phyloP scores from a whole-genome alignment of 106 monocot genomes.

The Allium cepa region DNA sequence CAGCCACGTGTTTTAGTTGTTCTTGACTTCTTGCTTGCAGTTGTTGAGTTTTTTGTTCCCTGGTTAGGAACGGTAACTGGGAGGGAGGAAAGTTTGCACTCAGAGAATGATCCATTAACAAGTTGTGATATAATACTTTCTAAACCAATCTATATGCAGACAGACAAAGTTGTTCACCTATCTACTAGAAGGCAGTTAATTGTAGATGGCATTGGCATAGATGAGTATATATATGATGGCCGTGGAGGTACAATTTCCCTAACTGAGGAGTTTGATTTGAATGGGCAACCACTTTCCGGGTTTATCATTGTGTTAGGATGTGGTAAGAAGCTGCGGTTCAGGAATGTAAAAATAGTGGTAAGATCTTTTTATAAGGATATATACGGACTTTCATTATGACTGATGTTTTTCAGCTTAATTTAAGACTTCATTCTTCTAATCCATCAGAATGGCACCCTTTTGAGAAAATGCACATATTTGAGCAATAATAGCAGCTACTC shows the following conservation, averaged over 20 bases:
- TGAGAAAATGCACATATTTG: conserved; percentile 75
- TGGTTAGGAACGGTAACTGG: conserved; percentile 66
- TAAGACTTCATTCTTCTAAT: neutral
- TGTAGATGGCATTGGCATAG: conserved; percentile 59
- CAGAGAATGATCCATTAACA: conserved; percentile 76
- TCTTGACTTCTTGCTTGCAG: conserved; percentile 86
- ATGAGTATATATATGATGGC: conserved; percentile 90
- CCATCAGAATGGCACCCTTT: conserved; percentile 68
- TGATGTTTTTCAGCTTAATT: too few relatives aligned
- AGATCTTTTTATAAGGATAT: neutral
- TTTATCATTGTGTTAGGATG: conserved; percentile 70
- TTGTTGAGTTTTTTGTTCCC: conserved; percentile 91
- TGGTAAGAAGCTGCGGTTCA: conserved; percentile 85
- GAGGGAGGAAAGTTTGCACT: conserved; percentile 65
- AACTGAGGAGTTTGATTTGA: conserved; percentile 50
- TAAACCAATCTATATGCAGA: conserved; percentile 57
- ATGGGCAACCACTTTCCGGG: conserved; percentile 31
- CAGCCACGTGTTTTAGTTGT: conserved; percentile 91
- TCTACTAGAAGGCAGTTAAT: conserved; percentile 79
- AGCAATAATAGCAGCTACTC: conserved; percentile 85
- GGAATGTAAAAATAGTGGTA: conserved; percentile 98
- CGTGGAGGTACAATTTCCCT: conserved; percentile 73
- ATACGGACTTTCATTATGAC: too few relatives aligned
- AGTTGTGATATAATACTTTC: conserved; percentile 59
- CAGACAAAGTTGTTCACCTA: conserved; percentile 44